A percentile compares a stretch with the other conserved stretches of the same genome.
phyloP scores from a whole-genome alignment of 2,329 filamentous ascomycete species.

The Colletotrichum sidae region DNA sequence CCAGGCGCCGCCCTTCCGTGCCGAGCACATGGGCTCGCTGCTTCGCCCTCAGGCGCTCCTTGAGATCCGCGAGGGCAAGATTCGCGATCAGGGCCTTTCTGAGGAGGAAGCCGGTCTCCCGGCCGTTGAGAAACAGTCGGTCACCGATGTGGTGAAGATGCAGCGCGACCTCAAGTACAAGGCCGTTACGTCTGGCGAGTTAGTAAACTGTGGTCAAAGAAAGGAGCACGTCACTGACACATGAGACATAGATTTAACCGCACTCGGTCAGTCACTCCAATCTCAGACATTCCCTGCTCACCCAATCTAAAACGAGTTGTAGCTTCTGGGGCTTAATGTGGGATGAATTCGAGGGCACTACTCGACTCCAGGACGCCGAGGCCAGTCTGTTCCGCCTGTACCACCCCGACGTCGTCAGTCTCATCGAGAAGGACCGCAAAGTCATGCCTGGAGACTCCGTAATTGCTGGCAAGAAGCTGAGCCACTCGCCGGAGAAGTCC shows the following conservation, averaged over 20 bases:
- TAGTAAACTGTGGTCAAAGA: no score
- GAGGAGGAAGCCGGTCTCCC: slow-evolving; percentile 65
- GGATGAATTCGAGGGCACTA: slow-evolving; percentile 64
- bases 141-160: slow-evolving; percentile 74
- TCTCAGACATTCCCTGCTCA: neutral
- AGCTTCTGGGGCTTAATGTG: slow-evolving; percentile 64
- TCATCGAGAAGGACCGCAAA: slow-evolving; percentile 64
- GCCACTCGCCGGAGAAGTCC: slow-evolving; percentile 54
- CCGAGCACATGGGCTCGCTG: slow-evolving; percentile 81
- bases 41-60: slow-evolving; percentile 70
- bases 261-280: slow-evolving; percentile 43
- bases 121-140: slow-evolving; percentile 72
- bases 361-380: slow-evolving; percentile 61
- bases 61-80: slow-evolving; percentile 65
- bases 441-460: slow-evolving; percentile 69
- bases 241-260: slow-evolving; percentile 47
- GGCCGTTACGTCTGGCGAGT: slow-evolving; percentile 79
- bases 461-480: slow-evolving; percentile 61
- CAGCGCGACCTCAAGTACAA: slow-evolving; percentile 76
- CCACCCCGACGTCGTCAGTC: slow-evolving; percentile 65
- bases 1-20: slow-evolving; percentile 70
- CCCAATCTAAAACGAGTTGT: neutral
- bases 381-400: slow-evolving; percentile 65
- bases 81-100: slow-evolving; percentile 61
- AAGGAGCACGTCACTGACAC: no score